These are phyloP conservation scores for Trichosporon faecale DNA, from an alignment of 1,284 basidiomycete genomes.

Conservation along the genomic window DNA sequence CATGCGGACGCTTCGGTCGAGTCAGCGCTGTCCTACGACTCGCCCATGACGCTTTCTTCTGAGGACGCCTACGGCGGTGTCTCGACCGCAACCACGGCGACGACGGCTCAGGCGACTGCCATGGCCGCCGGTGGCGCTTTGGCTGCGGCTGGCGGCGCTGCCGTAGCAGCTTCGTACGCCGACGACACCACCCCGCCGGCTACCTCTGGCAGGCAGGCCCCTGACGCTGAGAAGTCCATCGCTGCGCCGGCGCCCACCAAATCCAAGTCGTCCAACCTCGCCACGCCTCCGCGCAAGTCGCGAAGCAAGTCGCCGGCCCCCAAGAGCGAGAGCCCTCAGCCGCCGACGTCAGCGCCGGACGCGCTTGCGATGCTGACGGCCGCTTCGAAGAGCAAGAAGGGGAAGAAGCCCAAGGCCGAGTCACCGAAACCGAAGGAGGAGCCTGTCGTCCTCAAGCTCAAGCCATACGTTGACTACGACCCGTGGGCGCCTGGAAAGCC, in stretches of 20 bases:
- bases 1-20: constrained; percentile 6
- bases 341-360: constrained; percentile 9
- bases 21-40: constrained; percentile 14
- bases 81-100: background rate
- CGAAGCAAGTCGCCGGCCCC: constrained; percentile 1
- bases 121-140: constrained; percentile 1
- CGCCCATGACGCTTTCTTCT: background rate
- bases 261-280: background rate
- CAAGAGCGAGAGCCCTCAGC: constrained; percentile 8
- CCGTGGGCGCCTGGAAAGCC: constrained; percentile 18
- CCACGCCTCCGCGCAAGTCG: background rate
- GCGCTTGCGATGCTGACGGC: constrained; percentile 10
- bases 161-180: background rate
- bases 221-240: background rate
- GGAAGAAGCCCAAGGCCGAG: constrained; percentile 14
- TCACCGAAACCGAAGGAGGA: constrained; percentile 7
- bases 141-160: background rate
- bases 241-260: constrained; percentile 1
- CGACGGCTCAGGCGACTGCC: constrained; percentile 1
- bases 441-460: constrained; percentile 5
- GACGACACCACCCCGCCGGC: background rate
- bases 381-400: constrained; percentile 3
- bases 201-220: background rate
- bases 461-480: constrained; percentile 15
- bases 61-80: constrained; percentile 7